Percentiles rank a stretch among this genome's conserved stretches.
Evolutionary conservation across 108 stramenopile species (phyloP).

Genomic region (Ochromonas danica): DNA sequence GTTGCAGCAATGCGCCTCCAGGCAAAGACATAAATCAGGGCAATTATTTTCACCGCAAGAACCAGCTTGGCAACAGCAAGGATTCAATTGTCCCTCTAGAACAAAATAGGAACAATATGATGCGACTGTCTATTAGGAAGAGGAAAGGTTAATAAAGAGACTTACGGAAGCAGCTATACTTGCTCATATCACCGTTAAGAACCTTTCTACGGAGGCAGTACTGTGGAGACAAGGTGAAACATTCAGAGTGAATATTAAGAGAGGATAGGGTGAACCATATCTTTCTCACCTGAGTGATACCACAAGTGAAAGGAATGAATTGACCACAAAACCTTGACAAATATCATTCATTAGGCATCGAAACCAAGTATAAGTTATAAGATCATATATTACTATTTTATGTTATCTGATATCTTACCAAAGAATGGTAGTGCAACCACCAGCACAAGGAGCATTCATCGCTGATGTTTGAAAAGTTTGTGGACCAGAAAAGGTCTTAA

Average conservation of each 20-base stretch:
- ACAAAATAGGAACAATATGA: neutral
- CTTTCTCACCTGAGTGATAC: neutral
- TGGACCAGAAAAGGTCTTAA: neutral
- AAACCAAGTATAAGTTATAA: too few relatives aligned
- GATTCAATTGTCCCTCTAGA: neutral
- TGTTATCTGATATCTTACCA: too few relatives aligned
- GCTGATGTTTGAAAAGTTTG: neutral
- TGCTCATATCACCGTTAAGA: neutral
- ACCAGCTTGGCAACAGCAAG: slow-evolving; percentile 4
- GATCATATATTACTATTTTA: too few relatives aligned
- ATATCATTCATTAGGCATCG: too few relatives aligned
- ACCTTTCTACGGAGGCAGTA: slow-evolving; percentile 4
- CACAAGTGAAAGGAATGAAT: slow-evolving; percentile 18
- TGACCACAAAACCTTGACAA: slow-evolving; percentile 18
- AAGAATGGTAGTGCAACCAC: neutral
- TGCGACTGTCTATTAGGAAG: neutral
- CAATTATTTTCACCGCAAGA: slow-evolving; percentile 19
- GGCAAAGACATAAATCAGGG: slow-evolving; percentile 36
- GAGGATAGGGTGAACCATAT: too few relatives aligned
- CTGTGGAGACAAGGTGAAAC: neutral
- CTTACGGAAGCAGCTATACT: slow-evolving; percentile 14
- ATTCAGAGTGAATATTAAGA: too few relatives aligned
- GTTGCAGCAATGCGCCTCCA: slow-evolving; percentile 43
- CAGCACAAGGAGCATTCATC: slow-evolving; percentile 28
- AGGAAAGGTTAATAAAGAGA: neutral